A percentile compares a stretch with the other conserved stretches of the same genome.
phyloP scores from a whole-genome alignment of 495 filamentous ascomycete genomes.

The Xylaria scruposa region DNA sequence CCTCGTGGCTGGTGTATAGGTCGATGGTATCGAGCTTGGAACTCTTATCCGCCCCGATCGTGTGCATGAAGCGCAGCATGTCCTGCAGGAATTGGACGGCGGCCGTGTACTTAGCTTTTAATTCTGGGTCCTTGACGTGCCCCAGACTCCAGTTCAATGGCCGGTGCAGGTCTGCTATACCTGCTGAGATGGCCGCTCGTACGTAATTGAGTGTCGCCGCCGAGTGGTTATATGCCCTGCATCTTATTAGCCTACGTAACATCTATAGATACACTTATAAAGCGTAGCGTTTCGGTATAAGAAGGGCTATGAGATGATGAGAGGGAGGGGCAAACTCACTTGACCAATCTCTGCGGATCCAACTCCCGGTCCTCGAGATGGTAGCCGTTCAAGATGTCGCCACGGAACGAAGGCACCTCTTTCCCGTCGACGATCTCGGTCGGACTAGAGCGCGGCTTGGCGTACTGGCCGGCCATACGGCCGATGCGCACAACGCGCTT shows the following conservation, averaged over 20 bases:
- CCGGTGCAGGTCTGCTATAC: slow-evolving; percentile 90
- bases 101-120: slow-evolving; percentile 81
- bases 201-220: slow-evolving; percentile 93
- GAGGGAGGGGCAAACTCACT: slow-evolving; percentile 41
- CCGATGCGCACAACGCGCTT: slow-evolving; percentile 95
- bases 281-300: background rate
- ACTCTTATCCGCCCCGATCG: slow-evolving; percentile 86
- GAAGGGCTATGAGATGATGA: slow-evolving; percentile 9
- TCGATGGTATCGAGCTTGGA: slow-evolving; percentile 92
- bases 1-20: slow-evolving; percentile 94
- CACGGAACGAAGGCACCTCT: slow-evolving; percentile 87
- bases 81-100: slow-evolving; percentile 89
- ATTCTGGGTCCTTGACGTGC: slow-evolving; percentile 83
- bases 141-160: slow-evolving; percentile 94
- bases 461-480: slow-evolving; percentile 96
- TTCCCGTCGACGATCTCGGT: slow-evolving; percentile 82
- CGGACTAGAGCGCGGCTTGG: slow-evolving; percentile 89
- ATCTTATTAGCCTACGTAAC: background rate
- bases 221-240: slow-evolving; percentile 90
- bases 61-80: slow-evolving; percentile 92
- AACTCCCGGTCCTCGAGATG: slow-evolving; percentile 70
- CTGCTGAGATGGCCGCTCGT: slow-evolving; percentile 79
- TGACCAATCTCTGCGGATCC: slow-evolving; percentile 83
- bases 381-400: slow-evolving; percentile 95
- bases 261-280: background rate